These are phyloP conservation scores for Umbellularia californica DNA, from an alignment of 164 flowering plant species.

Conservation along the genomic window DNA sequence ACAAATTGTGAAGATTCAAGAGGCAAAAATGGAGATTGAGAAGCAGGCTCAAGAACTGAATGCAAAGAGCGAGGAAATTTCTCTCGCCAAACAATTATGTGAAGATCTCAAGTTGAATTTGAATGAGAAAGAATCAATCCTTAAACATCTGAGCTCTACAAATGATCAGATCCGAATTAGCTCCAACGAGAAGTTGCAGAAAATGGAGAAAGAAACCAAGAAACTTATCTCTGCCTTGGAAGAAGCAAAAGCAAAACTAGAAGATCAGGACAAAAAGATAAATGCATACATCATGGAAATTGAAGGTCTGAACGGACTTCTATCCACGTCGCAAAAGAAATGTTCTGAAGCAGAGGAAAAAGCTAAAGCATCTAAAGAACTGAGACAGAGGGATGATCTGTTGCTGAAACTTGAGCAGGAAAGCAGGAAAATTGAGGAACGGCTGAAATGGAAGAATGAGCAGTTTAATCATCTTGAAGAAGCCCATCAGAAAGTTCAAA, in stretches of 20 bases:
- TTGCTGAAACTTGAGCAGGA: conserved; percentile 39
- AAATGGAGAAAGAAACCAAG: conserved; percentile 39
- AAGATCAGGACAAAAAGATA: conserved; percentile 33
- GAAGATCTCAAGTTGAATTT: conserved; percentile 33
- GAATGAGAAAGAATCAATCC: conserved; percentile 35
- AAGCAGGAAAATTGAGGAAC: conserved; percentile 30
- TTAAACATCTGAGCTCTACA: conserved; percentile 30
- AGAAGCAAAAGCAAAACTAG: conserved; percentile 30
- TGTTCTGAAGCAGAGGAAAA: conserved; percentile 36
- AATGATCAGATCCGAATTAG: conserved; percentile 38
- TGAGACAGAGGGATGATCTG: conserved; percentile 37
- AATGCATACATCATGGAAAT: conserved; percentile 28
- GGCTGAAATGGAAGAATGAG: conserved; percentile 69
- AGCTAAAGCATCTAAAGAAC: conserved; percentile 28
- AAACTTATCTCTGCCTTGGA: conserved; percentile 41
- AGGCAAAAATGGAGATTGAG: conserved; percentile 40
- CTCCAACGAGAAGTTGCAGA: conserved; percentile 28
- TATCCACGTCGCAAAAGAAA: conserved; percentile 35
- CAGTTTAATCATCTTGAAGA: conserved; percentile 63
- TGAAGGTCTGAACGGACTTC: conserved; percentile 34
- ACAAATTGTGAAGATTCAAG: conserved; percentile 35
- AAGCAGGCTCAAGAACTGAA: conserved; percentile 39
- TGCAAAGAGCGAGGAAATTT: conserved; percentile 35
- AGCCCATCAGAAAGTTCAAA: conserved; percentile 44
- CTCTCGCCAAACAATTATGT: conserved; percentile 19